Percentiles rank a stretch among this genome's conserved stretches.
These are phyloP conservation scores for Citrus hindsii DNA, from an alignment of 345 rosid species.

Conservation along the genomic window DNA sequence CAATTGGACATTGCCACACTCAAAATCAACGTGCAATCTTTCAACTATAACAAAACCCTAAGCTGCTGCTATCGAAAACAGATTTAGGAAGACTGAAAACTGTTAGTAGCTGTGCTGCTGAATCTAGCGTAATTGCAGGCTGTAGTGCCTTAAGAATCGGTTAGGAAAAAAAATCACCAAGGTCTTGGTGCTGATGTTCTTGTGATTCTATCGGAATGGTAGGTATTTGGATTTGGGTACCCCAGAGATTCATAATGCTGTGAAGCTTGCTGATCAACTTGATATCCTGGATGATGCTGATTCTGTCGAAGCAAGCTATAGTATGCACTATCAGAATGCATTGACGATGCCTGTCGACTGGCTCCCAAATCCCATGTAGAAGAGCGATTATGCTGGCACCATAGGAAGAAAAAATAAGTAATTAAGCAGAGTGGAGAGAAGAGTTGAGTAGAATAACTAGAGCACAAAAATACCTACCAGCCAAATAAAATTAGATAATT, in stretches of 20 bases:
- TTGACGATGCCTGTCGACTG: conserved; percentile 19
- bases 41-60: conserved; percentile 13
- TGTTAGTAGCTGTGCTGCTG: conserved; percentile 27
- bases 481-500: no score
- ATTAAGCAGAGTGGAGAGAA: no score
- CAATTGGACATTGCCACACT: conserved; percentile 21
- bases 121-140: conserved; percentile 13
- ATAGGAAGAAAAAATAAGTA: not conserved
- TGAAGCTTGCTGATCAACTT: conserved; percentile 24
- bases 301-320: conserved; percentile 19
- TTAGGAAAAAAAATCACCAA: conserved; percentile 11
- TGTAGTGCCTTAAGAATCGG: conserved; percentile 13
- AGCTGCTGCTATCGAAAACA: conserved; percentile 7
- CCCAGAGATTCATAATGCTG: conserved; percentile 22
- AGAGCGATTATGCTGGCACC: conserved; percentile 23
- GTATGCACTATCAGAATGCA: conserved; percentile 12
- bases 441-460: not conserved
- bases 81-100: not conserved
- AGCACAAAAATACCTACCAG: not conserved
- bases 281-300: conserved; percentile 24
- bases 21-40: not conserved
- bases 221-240: conserved; percentile 10
- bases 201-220: conserved; percentile 18
- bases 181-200: conserved; percentile 23
- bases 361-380: conserved; percentile 24